These are phyloP conservation scores for Friedmanniomyces simplex DNA, from an alignment of 495 filamentous ascomycete species.

Conservation along the genomic window DNA sequence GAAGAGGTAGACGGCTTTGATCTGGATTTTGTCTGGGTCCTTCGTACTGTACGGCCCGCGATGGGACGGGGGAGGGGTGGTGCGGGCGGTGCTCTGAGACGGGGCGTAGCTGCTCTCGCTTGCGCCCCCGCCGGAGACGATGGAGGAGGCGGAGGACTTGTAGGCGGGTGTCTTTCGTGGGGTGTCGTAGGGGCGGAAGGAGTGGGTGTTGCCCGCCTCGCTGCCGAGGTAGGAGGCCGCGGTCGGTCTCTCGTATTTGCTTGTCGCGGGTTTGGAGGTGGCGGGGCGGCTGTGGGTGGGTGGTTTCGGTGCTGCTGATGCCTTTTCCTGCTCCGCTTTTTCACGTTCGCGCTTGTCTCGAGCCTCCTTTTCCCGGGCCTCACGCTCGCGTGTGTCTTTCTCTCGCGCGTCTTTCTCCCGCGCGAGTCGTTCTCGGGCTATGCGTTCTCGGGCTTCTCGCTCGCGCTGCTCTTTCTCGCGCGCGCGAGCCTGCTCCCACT, in stretches of 20 bases:
- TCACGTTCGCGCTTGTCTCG: not conserved
- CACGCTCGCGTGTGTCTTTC: slow-evolving; percentile 25
- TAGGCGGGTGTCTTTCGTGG: slow-evolving; percentile 37
- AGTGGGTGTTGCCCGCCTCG: slow-evolving; percentile 47
- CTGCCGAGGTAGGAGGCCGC: slow-evolving; percentile 56
- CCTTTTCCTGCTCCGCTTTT: slow-evolving; percentile 29
- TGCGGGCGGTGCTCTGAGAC: slow-evolving; percentile 71
- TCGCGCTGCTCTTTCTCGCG: slow-evolving; percentile 34
- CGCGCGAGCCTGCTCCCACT: slow-evolving; percentile 36
- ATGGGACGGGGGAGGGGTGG: slow-evolving; percentile 71
- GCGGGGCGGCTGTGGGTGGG: slow-evolving; percentile 17
- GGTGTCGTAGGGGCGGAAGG: slow-evolving; percentile 75
- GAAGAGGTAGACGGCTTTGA: slow-evolving; percentile 84
- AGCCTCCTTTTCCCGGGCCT: slow-evolving; percentile 31
- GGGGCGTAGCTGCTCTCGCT: slow-evolving; percentile 79
- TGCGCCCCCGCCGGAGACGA: slow-evolving; percentile 54
- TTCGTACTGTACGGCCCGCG: slow-evolving; percentile 69
- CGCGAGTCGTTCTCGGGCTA: slow-evolving; percentile 34
- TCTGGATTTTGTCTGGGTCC: slow-evolving; percentile 89
- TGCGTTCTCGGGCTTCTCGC: slow-evolving; percentile 33
- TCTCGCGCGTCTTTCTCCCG: slow-evolving; percentile 39
- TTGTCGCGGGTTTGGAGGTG: slow-evolving; percentile 23
- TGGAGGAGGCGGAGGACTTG: slow-evolving; percentile 51
- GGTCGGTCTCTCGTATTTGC: slow-evolving; percentile 47
- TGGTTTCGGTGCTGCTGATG: slow-evolving; percentile 17